Percentiles rank a stretch among this genome's conserved stretches.
phyloP scores from a whole-genome alignment of 257 asterid species.

The Przewalskia tangutica region DNA sequence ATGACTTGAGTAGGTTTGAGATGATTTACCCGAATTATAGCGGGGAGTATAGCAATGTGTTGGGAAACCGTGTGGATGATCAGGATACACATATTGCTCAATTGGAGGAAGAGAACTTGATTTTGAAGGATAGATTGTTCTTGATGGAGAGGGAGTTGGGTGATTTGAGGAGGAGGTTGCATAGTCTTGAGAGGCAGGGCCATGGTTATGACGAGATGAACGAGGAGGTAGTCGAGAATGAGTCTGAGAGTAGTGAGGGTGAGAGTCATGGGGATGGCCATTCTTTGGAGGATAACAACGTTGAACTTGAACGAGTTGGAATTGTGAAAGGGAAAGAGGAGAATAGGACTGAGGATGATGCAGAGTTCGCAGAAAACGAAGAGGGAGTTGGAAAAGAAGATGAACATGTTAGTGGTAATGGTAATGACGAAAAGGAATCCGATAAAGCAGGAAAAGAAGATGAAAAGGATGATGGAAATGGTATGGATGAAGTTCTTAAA shows the following conservation, averaged over 20 bases:
- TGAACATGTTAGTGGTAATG: background rate
- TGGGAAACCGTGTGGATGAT: slow-evolving; percentile 79
- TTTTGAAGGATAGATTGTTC: slow-evolving; percentile 72
- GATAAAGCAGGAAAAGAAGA: background rate
- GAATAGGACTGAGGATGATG: background rate
- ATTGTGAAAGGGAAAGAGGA: slow-evolving; percentile 14
- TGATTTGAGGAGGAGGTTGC: slow-evolving; percentile 65
- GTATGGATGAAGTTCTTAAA: background rate
- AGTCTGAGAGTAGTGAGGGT: slow-evolving; percentile 40
- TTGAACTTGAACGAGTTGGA: slow-evolving; percentile 20
- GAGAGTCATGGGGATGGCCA: slow-evolving; percentile 48
- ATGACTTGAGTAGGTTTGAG: slow-evolving; percentile 73
- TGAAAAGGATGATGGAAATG: background rate
- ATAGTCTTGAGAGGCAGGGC: slow-evolving; percentile 41
- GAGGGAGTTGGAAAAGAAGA: background rate
- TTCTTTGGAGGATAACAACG: slow-evolving; percentile 42
- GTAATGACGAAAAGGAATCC: background rate
- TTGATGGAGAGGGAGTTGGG: slow-evolving; percentile 69
- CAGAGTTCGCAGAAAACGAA: background rate
- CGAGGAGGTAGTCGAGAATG: slow-evolving; percentile 58
- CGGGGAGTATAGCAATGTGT: slow-evolving; percentile 38
- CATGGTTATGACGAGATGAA: slow-evolving; percentile 27
- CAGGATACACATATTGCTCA: slow-evolving; percentile 73
- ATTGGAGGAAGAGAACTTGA: slow-evolving; percentile 64
- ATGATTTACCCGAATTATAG: slow-evolving; percentile 53